phyloP scores from a whole-genome alignment of 2,329 filamentous ascomycete species.

The Curvularia hawaiiensis region DNA sequence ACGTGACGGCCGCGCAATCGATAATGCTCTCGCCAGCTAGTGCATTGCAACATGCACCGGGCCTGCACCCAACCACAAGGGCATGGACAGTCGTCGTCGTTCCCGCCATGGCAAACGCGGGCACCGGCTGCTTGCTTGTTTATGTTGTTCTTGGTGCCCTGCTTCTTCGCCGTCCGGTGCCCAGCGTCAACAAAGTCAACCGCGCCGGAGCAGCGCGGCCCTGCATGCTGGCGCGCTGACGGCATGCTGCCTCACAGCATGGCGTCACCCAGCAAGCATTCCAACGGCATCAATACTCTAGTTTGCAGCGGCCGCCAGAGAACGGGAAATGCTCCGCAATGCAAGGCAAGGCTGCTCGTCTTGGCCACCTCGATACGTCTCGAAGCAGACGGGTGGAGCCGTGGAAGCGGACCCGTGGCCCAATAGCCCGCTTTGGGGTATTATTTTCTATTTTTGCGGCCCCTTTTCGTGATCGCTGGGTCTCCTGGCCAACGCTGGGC shows the following conservation, averaged over 20 bases:
- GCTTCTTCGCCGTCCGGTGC: not conserved
- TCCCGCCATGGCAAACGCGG: conserved; percentile 8
- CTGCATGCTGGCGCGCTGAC: not conserved
- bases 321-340: not conserved
- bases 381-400: conserved; percentile 21
- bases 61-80: conserved; percentile 2
- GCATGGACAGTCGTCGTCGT: conserved; percentile 13
- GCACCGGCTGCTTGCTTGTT: not conserved
- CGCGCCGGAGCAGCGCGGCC: not conserved
- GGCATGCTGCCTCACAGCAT: not conserved
- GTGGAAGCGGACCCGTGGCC: conserved; percentile 12
- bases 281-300: not conserved
- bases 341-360: conserved; percentile 1
- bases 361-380: conserved; percentile 11
- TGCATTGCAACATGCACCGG: conserved; percentile 16
- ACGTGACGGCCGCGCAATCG: conserved; percentile 27
- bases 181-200: not conserved
- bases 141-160: not conserved
- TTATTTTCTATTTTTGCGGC: conserved; percentile 31
- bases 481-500: conserved; percentile 29
- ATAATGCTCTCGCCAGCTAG: conserved; percentile 24
- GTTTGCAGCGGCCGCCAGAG: not conserved
- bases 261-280: not conserved
- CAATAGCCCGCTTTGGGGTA: conserved; percentile 22
- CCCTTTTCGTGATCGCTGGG: conserved; percentile 24